These are phyloP conservation scores for Scopulariopsis brevicaulis DNA, from an alignment of 2,329 filamentous ascomycete species.

Conservation along the genomic window DNA sequence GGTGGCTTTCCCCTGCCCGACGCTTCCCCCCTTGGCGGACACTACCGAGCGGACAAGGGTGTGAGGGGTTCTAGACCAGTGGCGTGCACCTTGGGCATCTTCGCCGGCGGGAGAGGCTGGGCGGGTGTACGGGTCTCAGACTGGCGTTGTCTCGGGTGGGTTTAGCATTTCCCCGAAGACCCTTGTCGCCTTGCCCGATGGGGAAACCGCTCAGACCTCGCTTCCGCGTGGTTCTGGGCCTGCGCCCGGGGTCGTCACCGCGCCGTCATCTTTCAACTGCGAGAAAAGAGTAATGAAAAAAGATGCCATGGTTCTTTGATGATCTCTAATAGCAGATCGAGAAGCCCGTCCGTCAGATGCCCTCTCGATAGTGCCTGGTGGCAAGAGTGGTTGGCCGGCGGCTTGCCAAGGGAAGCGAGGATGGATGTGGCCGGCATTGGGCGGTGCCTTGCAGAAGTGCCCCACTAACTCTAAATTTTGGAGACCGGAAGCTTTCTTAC, in stretches of 20 bases:
- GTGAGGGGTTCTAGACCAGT: background rate
- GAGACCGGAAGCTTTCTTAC: background rate
- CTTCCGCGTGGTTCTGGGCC: background rate
- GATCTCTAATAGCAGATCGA: background rate
- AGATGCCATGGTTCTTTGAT: background rate
- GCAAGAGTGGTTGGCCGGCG: background rate
- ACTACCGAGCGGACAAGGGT: background rate
- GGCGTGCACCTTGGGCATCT: background rate
- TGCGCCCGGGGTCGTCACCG: background rate
- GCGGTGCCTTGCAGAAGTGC: background rate
- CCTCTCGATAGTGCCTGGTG: background rate
- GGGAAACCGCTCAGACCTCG: constrained; percentile 3
- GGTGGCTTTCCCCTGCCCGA: background rate
- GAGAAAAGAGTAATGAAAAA: background rate
- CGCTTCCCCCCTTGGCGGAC: background rate
- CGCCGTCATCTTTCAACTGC: background rate
- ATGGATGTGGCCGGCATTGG: background rate
- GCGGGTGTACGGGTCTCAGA: constrained; percentile 20
- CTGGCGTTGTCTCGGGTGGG: constrained; percentile 37
- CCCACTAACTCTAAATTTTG: constrained; percentile 4
- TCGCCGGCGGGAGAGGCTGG: background rate
- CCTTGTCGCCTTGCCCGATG: constrained; percentile 11
- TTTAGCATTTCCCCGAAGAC: constrained; percentile 19
- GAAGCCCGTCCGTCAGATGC: background rate
- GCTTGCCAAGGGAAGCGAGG: background rate